These are phyloP conservation scores for Sclerotinia nivalis DNA, from an alignment of 2,329 filamentous ascomycete genomes.

Conservation along the genomic window DNA sequence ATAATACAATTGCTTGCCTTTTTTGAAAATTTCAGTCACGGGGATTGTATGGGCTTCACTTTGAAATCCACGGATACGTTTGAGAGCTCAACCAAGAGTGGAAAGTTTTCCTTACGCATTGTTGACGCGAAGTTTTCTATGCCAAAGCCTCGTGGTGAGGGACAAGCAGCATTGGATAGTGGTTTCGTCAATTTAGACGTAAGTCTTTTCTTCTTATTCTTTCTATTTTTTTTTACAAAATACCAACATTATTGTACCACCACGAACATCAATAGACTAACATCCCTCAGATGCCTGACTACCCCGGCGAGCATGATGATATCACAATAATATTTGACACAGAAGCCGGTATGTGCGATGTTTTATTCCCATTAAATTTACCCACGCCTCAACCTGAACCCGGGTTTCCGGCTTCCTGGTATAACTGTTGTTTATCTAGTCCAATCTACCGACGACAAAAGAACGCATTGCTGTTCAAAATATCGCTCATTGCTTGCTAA, in stretches of 20 bases:
- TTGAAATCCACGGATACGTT: slow-evolving; percentile 83
- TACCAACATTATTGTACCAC: not conserved
- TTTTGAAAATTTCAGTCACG: slow-evolving; percentile 84
- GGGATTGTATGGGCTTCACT: slow-evolving; percentile 84
- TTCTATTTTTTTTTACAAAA: too few relatives aligned
- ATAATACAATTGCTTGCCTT: slow-evolving; percentile 79
- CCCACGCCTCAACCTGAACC: not conserved
- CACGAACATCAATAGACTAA: slow-evolving; percentile 11
- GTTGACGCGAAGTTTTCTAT: slow-evolving; percentile 90
- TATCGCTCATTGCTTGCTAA: not conserved
- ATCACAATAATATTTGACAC: slow-evolving; percentile 82
- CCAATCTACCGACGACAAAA: slow-evolving; percentile 18
- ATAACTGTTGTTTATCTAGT: not conserved
- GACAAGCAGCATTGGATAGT: slow-evolving; percentile 57
- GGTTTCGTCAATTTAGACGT: slow-evolving; percentile 78
- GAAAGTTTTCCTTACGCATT: slow-evolving; percentile 73
- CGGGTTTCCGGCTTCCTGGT: not conserved
- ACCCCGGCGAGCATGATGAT: slow-evolving; percentile 91
- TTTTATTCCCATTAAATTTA: not conserved
- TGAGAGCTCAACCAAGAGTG: slow-evolving; percentile 64
- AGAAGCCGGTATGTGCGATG: slow-evolving; percentile 49
- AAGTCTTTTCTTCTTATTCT: not conserved
- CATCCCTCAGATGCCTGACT: slow-evolving; percentile 64
- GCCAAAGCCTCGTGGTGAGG: slow-evolving; percentile 57
- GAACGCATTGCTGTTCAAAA: not conserved